Evolutionary conservation across 192 early-diverging fungal species (phyloP).

Genomic region (Podila clonocystis): DNA sequence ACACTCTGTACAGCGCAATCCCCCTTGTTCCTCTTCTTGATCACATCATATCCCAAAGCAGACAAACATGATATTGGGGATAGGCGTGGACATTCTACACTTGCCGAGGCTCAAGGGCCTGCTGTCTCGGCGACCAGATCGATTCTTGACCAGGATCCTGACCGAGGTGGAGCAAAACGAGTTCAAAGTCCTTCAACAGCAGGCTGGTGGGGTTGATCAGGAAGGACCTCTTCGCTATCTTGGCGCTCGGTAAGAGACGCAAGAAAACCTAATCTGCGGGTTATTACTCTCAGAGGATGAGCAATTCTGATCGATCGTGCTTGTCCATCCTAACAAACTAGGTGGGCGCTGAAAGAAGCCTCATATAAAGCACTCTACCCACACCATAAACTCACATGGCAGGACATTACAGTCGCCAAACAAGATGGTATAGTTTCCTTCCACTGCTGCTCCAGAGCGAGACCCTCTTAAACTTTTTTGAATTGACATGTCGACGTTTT

Average conservation of each 20-base stretch:
- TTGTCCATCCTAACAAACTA: conserved; percentile 8
- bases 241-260: conserved; percentile 23
- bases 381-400: conserved; percentile 63
- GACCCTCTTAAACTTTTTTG: too few species aligned
- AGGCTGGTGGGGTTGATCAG: conserved; percentile 2
- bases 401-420: conserved; percentile 69
- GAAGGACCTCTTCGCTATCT: conserved; percentile 13
- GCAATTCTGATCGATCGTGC: neutral
- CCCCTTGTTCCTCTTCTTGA: too few species aligned
- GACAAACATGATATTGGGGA: conserved; percentile 72
- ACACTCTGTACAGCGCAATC: too few species aligned
- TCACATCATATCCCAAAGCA: neutral
- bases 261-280: neutral
- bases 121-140: conserved; percentile 55
- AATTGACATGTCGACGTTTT: too few species aligned
- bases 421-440: conserved; percentile 45
- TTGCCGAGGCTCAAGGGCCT: conserved; percentile 68
- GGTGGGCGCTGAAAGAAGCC: conserved; percentile 82
- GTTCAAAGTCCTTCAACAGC: conserved; percentile 18
- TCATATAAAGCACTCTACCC: conserved; percentile 79
- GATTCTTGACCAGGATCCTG: conserved; percentile 72
- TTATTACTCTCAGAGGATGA: neutral
- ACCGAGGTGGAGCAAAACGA: conserved; percentile 50
- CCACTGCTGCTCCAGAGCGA: neutral
- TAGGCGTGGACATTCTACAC: conserved; percentile 83